Percentiles rank a stretch among this genome's conserved stretches.
Evolutionary conservation across 1,284 basidiomycete genomes (phyloP).

Genomic region (Porogramme epimiltina): DNA sequence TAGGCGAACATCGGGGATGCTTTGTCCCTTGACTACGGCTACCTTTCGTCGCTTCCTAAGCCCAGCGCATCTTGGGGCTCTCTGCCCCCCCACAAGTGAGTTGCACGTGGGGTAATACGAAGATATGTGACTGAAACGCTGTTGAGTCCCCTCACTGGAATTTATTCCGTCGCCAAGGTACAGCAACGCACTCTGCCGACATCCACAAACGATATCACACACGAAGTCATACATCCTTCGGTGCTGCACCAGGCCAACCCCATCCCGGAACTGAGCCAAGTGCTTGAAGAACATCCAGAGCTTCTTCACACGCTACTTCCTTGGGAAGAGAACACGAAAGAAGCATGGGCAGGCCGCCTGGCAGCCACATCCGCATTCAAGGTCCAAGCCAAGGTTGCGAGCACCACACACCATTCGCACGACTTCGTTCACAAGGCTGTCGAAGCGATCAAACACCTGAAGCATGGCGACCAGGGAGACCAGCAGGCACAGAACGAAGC

Average conservation of each 20-base stretch:
- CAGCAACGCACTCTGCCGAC: constrained; percentile 53
- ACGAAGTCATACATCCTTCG: constrained; percentile 65
- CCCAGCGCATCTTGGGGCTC: constrained; percentile 63
- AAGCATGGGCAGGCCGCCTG: constrained; percentile 42
- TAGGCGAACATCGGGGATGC: constrained; percentile 59
- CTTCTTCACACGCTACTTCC: constrained; percentile 48
- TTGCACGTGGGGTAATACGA: neutral
- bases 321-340: constrained; percentile 53
- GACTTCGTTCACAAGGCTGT: constrained; percentile 8
- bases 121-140: neutral
- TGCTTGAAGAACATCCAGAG: constrained; percentile 42
- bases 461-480: neutral
- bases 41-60: constrained; percentile 48
- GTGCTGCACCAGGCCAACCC: constrained; percentile 47
- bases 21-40: constrained; percentile 56
- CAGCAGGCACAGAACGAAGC: neutral
- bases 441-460: constrained; percentile 9
- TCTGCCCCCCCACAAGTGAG: constrained; percentile 62
- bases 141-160: constrained; percentile 50
- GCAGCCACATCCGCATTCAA: neutral
- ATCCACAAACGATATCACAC: constrained; percentile 45
- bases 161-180: constrained; percentile 48
- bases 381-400: neutral
- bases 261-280: constrained; percentile 36
- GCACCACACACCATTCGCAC: neutral